These are phyloP conservation scores for Volutella citrinella DNA, from an alignment of 2,329 filamentous ascomycete species.

Conservation along the genomic window DNA sequence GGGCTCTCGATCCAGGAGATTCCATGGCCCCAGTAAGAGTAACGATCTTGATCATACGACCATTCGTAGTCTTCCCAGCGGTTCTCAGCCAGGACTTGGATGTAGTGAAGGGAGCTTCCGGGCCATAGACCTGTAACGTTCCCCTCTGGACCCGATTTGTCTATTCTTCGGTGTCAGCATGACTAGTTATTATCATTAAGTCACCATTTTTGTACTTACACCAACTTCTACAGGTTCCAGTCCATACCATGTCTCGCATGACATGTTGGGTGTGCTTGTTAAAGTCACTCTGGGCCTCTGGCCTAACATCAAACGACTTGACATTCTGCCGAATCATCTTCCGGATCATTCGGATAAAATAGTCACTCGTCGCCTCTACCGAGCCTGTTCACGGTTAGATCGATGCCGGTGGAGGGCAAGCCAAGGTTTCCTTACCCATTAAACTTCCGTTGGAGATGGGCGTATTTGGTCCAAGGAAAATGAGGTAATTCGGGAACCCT, in stretches of 20 bases:
- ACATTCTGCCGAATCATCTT: conserved; percentile 19
- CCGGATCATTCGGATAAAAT: conserved; percentile 23
- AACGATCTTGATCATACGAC: conserved; percentile 17
- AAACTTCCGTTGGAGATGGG: conserved; percentile 25
- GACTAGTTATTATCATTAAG: conserved; percentile 5
- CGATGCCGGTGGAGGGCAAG: too few relatives aligned
- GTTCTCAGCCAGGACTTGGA: conserved; percentile 35
- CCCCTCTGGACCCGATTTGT: conserved; percentile 31
- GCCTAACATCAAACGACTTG: conserved; percentile 16
- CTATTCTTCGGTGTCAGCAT: too few relatives aligned
- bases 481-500: conserved; percentile 26
- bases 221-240: conserved; percentile 41
- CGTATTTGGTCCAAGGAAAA: conserved; percentile 29
- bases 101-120: conserved; percentile 44
- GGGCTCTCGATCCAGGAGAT: conserved; percentile 21
- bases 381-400: conserved; percentile 11
- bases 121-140: conserved; percentile 40
- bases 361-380: conserved; percentile 24
- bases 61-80: conserved; percentile 25
- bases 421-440: conserved; percentile 12
- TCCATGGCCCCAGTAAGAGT: conserved; percentile 19
- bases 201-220: conserved; percentile 40
- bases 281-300: conserved; percentile 43
- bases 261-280: conserved; percentile 38
- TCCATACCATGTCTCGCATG: conserved; percentile 42